These are phyloP conservation scores for Gastrolobium villosum DNA, from an alignment of 306 rosid species.

Conservation along the genomic window DNA sequence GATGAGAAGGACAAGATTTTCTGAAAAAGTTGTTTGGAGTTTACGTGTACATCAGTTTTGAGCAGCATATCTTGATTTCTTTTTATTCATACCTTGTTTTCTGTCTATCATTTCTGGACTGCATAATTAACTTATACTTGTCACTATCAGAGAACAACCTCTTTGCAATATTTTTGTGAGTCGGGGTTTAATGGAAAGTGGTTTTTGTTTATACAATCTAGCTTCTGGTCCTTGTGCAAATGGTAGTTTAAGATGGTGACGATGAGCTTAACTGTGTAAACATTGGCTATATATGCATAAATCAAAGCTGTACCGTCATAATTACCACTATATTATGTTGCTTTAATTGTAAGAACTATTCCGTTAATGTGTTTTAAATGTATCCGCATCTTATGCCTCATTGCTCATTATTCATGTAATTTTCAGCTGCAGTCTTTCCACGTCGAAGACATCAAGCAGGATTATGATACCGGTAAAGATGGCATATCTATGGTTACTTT, in stretches of 20 bases:
- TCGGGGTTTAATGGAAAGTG: too few relatives aligned
- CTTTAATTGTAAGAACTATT: background rate
- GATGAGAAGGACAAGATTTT: conserved; percentile 18
- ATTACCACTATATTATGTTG: background rate
- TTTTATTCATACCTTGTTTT: conserved; percentile 28
- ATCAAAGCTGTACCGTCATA: background rate
- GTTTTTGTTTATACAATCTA: conserved; percentile 10
- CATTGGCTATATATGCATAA: background rate
- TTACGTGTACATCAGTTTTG: conserved; percentile 1
- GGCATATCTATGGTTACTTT: conserved; percentile 79
- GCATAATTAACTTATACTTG: background rate
- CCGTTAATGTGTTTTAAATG: background rate
- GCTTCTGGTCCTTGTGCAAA: conserved; percentile 25
- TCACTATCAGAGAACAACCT: background rate
- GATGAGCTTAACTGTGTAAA: background rate
- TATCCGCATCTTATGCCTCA: background rate
- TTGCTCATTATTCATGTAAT: conserved; percentile 17
- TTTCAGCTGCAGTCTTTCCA: conserved; percentile 78
- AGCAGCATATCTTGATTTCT: conserved; percentile 37
- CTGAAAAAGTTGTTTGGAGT: conserved; percentile 19
- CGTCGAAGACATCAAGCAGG: conserved; percentile 81
- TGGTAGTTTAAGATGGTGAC: conserved; percentile 1
- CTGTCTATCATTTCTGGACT: background rate
- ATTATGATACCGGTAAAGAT: conserved; percentile 90
- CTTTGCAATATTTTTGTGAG: too few relatives aligned